Evolutionary conservation across 2,329 filamentous ascomycete species (phyloP).

Genomic region (Trichoderma sp.): DNA sequence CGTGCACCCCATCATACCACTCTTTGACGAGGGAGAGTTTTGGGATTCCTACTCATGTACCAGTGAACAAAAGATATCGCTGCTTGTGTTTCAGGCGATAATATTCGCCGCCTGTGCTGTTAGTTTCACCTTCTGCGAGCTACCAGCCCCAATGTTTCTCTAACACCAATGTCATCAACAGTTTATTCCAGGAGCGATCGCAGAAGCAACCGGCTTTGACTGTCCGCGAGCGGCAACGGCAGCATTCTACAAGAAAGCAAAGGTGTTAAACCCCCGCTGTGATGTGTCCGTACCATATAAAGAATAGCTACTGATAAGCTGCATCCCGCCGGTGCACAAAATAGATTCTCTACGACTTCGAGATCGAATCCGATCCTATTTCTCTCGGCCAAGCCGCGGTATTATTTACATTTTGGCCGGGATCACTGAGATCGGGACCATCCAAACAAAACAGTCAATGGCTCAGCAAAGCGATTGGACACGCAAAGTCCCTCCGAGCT

Average conservation of each 20-base stretch:
- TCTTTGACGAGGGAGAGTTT: conserved; percentile 33
- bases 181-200: conserved; percentile 25
- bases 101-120: conserved; percentile 32
- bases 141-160: background rate
- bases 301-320: background rate
- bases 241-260: conserved; percentile 27
- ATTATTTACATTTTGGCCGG: conserved; percentile 24
- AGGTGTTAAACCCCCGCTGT: background rate
- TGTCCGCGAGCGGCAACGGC: conserved; percentile 18
- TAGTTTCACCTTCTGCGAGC: background rate
- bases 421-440: background rate
- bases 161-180: background rate
- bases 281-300: background rate
- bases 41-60: conserved; percentile 32
- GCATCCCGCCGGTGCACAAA: background rate
- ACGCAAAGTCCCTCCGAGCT: conserved; percentile 34
- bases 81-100: conserved; percentile 32
- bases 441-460: conserved; percentile 7
- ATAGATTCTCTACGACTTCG: conserved; percentile 27
- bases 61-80: conserved; percentile 8
- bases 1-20: conserved; percentile 33
- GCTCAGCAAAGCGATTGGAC: conserved; percentile 21
- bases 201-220: conserved; percentile 23
- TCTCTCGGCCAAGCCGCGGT: conserved; percentile 14
- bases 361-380: conserved; percentile 18